Percentiles rank a stretch among this genome's conserved stretches.
Evolutionary conservation across 768 basidiomycete genomes (phyloP).

Genomic region (Saitozyma podzolica): DNA sequence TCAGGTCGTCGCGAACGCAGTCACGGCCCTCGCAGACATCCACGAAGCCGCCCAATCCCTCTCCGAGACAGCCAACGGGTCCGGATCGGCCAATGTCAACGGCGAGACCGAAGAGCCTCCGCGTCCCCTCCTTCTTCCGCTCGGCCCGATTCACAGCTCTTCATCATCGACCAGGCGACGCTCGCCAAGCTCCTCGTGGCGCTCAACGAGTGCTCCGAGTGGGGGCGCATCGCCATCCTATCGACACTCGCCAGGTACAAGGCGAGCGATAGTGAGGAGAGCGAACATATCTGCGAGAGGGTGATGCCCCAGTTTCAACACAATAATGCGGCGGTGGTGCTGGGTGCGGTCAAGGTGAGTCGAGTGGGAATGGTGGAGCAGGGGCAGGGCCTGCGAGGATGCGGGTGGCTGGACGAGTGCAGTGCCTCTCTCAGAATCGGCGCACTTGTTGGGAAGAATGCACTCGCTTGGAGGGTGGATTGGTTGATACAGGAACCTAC

Average conservation of each 20-base stretch:
- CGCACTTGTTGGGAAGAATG: too few species aligned
- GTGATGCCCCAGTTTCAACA: constrained; percentile 99
- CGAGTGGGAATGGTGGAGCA: not conserved
- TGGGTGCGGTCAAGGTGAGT: constrained; percentile 88
- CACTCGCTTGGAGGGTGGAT: too few species aligned
- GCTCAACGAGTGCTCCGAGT: constrained; percentile 96
- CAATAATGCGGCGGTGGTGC: constrained; percentile 89
- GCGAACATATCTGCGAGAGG: constrained; percentile 97
- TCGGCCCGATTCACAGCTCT: constrained; percentile 60
- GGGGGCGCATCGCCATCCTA: constrained; percentile 93
- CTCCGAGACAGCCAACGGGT: constrained; percentile 15
- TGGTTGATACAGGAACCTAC: too few species aligned
- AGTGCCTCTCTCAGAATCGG: too few species aligned
- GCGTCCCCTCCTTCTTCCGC: constrained; percentile 31
- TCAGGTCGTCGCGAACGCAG: constrained; percentile 95
- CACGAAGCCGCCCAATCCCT: constrained; percentile 61
- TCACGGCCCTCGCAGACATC: constrained; percentile 89
- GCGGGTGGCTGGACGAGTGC: too few species aligned
- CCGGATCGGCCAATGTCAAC: constrained; percentile 19
- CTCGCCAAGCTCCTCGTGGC: constrained; percentile 90
- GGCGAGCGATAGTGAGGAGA: constrained; percentile 85
- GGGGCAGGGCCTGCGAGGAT: constrained; percentile 1
- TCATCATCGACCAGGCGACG: constrained; percentile 77
- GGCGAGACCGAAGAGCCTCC: constrained; percentile 17
- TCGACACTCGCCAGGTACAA: constrained; percentile 81